These are phyloP conservation scores for Sphaerosporella brunnea DNA, from an alignment of 495 filamentous ascomycete genomes.

Conservation along the genomic window DNA sequence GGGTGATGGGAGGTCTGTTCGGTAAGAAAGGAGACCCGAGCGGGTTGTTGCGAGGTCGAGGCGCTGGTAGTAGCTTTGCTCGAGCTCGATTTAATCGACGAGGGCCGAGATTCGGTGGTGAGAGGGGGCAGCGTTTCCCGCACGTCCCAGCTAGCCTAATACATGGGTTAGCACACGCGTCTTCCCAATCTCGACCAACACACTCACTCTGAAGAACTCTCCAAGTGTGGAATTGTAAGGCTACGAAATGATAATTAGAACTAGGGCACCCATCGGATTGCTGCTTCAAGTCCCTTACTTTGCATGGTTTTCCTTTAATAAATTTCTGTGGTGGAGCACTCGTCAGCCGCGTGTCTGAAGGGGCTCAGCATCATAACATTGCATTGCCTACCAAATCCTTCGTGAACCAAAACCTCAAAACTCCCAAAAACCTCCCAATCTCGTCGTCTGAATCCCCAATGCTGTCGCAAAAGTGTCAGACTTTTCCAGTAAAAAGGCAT, in stretches of 20 bases:
- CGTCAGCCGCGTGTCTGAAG: not conserved
- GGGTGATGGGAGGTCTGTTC: constrained; percentile 98
- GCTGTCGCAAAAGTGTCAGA: constrained; percentile 30
- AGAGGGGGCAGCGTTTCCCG: constrained; percentile 36
- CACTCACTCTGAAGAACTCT: constrained; percentile 84
- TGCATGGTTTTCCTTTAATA: constrained; percentile 94
- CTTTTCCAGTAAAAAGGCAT: not conserved
- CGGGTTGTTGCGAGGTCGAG: constrained; percentile 34
- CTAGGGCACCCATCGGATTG: not conserved
- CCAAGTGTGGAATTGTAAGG: constrained; percentile 93
- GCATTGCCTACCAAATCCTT: constrained; percentile 63
- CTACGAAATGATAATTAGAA: constrained; percentile 7
- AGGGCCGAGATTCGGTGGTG: constrained; percentile 29
- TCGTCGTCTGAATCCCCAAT: constrained; percentile 88
- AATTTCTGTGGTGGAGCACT: constrained; percentile 47
- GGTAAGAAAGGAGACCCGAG: constrained; percentile 78
- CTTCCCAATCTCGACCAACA: not conserved
- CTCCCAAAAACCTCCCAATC: constrained; percentile 80
- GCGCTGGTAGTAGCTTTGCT: constrained; percentile 25
- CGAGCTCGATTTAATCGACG: constrained; percentile 34
- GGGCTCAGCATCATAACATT: not conserved
- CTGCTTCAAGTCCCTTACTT: constrained; percentile 26
- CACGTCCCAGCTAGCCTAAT: constrained; percentile 83
- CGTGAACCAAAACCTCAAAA: constrained; percentile 93
- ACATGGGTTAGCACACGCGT: constrained; percentile 6